These are phyloP conservation scores for Musa schizocarpa DNA, from an alignment of 176 grass and related monocot genomes.

Conservation along the genomic window DNA sequence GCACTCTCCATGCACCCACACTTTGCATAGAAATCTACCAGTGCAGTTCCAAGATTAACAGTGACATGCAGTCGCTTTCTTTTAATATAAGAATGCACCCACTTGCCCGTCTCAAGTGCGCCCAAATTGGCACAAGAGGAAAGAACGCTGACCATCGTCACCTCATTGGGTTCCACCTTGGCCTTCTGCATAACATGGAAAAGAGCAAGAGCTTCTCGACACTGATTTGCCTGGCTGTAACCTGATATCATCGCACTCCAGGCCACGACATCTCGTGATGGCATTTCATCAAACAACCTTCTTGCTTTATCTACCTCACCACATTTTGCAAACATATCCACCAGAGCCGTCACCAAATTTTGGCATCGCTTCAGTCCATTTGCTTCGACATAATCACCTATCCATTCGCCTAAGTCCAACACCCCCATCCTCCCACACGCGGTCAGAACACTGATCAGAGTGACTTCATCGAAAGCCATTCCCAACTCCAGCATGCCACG, in stretches of 20 bases:
- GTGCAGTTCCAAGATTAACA: slow-evolving; percentile 23
- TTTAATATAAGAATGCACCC: slow-evolving; percentile 28
- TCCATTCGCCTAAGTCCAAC: slow-evolving; percentile 21
- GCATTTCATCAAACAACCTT: slow-evolving; percentile 24
- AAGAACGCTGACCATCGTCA: slow-evolving; percentile 24
- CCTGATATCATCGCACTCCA: slow-evolving; percentile 31
- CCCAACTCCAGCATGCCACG: slow-evolving; percentile 32
- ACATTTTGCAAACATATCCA: slow-evolving; percentile 26
- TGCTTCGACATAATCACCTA: slow-evolving; percentile 8
- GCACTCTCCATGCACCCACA: slow-evolving; percentile 25
- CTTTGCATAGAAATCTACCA: slow-evolving; percentile 25
- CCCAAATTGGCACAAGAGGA: slow-evolving; percentile 23
- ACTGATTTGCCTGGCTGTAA: slow-evolving; percentile 22
- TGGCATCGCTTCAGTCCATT: slow-evolving; percentile 25
- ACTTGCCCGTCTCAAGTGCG: slow-evolving; percentile 19
- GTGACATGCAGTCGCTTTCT: slow-evolving; percentile 13
- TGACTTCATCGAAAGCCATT: slow-evolving; percentile 43
- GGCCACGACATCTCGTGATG: slow-evolving; percentile 21
- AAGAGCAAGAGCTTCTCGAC: slow-evolving; percentile 20
- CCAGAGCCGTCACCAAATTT: slow-evolving; percentile 24
- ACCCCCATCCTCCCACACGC: slow-evolving; percentile 25
- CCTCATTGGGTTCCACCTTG: slow-evolving; percentile 20
- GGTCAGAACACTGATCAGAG: slow-evolving; percentile 42
- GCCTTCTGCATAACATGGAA: slow-evolving; percentile 28
- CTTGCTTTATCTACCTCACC: slow-evolving; percentile 17